Evolutionary conservation across 2,329 filamentous ascomycete genomes (phyloP).

Genomic region (Pseudopyrenochaeta lycopersici): DNA sequence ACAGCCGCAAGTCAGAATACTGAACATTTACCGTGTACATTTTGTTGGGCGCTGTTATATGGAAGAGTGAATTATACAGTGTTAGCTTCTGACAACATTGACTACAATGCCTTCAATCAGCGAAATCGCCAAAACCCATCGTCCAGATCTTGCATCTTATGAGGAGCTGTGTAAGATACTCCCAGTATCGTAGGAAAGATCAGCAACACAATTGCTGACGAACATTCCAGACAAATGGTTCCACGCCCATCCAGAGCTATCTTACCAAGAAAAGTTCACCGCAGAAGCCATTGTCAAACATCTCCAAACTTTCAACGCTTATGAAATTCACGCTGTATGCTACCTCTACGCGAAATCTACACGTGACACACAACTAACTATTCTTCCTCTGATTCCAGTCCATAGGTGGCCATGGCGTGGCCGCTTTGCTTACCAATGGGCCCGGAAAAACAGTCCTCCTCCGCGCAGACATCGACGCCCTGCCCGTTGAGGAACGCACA

Average conservation of each 20-base stretch:
- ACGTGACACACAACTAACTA: no score
- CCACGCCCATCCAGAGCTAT: slow-evolving; percentile 47
- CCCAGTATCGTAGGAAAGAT: no score
- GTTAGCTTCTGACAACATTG: background rate
- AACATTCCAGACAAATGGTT: slow-evolving; percentile 40
- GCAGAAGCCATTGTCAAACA: slow-evolving; percentile 40
- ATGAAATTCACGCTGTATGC: slow-evolving; percentile 53
- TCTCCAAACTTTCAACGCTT: slow-evolving; percentile 40
- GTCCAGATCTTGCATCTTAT: slow-evolving; percentile 37
- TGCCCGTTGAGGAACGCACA: slow-evolving; percentile 67
- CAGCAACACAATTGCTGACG: slow-evolving; percentile 1
- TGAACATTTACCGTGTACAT: background rate
- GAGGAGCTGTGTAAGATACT: slow-evolving; percentile 42
- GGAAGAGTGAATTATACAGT: background rate
- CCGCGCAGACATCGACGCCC: slow-evolving; percentile 69
- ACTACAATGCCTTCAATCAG: slow-evolving; percentile 39
- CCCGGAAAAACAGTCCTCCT: slow-evolving; percentile 64
- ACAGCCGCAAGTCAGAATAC: slow-evolving; percentile 11
- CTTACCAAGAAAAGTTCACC: slow-evolving; percentile 46
- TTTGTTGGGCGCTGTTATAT: no score
- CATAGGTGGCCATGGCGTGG: slow-evolving; percentile 69
- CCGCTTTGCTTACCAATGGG: slow-evolving; percentile 66
- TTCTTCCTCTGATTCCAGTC: slow-evolving; percentile 11
- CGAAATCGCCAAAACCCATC: slow-evolving; percentile 33
- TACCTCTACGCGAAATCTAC: no score